Evolutionary conservation across 2,329 filamentous ascomycete genomes (phyloP).

Genomic region (Colletotrichum graminicola): DNA sequence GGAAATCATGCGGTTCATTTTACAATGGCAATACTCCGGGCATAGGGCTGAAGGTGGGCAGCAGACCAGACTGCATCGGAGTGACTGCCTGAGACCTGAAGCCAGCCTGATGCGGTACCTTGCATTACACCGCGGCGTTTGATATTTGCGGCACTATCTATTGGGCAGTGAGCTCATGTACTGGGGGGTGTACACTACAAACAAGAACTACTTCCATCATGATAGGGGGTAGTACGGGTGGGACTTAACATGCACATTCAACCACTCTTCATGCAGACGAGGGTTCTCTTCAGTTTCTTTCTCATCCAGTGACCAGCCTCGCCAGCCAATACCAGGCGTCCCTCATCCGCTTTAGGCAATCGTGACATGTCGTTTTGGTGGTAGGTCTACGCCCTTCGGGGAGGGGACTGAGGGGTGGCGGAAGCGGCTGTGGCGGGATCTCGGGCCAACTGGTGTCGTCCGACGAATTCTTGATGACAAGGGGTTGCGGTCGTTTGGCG

Average conservation of each 20-base stretch:
- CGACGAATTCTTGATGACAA: background rate
- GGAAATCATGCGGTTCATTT: background rate
- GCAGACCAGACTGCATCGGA: background rate
- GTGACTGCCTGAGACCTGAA: slow-evolving; percentile 6
- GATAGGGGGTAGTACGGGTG: background rate
- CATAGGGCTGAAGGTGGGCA: background rate
- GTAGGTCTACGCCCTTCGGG: slow-evolving; percentile 7
- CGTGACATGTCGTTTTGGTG: slow-evolving; percentile 13
- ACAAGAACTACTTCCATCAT: background rate
- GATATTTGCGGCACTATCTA: background rate
- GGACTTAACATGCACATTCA: background rate
- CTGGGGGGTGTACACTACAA: slow-evolving; percentile 18
- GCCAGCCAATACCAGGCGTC: slow-evolving; percentile 22
- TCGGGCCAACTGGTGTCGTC: slow-evolving; percentile 25
- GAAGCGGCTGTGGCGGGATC: slow-evolving; percentile 26
- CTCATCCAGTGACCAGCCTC: background rate
- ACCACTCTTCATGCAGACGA: slow-evolving; percentile 7
- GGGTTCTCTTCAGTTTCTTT: background rate
- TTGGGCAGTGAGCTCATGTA: slow-evolving; percentile 7
- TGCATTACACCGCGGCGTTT: slow-evolving; percentile 26
- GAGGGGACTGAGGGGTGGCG: slow-evolving; percentile 30
- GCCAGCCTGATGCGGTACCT: background rate
- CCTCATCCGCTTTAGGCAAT: slow-evolving; percentile 23
- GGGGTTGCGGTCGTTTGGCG: background rate
- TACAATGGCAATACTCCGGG: background rate